Conservation (phyloP, 2,329 filamentous ascomycete species). For the Blastomyces silverae region DNA sequence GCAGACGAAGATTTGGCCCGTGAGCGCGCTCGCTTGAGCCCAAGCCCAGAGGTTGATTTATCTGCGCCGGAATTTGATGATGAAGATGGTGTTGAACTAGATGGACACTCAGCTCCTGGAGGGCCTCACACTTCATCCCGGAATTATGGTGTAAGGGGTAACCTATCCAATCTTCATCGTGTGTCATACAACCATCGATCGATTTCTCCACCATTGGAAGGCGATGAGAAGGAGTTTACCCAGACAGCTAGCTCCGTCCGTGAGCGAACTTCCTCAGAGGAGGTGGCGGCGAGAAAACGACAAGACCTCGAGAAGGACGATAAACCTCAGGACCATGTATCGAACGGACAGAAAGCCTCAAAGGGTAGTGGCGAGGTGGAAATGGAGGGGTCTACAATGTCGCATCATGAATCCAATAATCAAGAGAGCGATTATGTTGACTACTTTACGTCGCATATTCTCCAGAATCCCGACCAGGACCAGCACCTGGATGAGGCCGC, state of each 20-base stretch:
- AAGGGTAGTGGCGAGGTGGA: conserved; percentile 21
- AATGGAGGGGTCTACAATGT: conserved; percentile 24
- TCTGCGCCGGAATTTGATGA: conserved; percentile 80
- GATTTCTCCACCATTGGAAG: conserved; percentile 22
- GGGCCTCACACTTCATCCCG: conserved; percentile 10
- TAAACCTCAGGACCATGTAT: conserved; percentile 4
- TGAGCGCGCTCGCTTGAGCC: conserved; percentile 63
- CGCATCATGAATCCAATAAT: conserved; percentile 23
- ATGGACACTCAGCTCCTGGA: conserved; percentile 17
- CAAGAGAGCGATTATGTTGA: conserved; percentile 17
- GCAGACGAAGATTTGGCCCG: conserved; percentile 55
- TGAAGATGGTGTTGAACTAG: conserved; percentile 44
- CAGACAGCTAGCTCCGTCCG: conserved; percentile 84
- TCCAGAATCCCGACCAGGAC: conserved; percentile 23
- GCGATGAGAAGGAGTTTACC: conserved; percentile 63
- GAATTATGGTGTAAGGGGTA: conserved; percentile 17
- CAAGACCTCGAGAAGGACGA: conserved; percentile 29
- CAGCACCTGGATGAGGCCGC: conserved; percentile 33
- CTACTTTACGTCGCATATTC: conserved; percentile 14
- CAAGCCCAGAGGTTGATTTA: conserved; percentile 88
- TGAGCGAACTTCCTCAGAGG: conserved; percentile 44
- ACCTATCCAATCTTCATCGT: conserved; percentile 46
- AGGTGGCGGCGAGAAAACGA: conserved; percentile 21
- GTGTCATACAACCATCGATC: conserved; percentile 53
- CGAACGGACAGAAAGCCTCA: neutral